These are phyloP conservation scores for Fusarium dlaminii DNA, from an alignment of 2,329 filamentous ascomycete genomes.

Conservation along the genomic window DNA sequence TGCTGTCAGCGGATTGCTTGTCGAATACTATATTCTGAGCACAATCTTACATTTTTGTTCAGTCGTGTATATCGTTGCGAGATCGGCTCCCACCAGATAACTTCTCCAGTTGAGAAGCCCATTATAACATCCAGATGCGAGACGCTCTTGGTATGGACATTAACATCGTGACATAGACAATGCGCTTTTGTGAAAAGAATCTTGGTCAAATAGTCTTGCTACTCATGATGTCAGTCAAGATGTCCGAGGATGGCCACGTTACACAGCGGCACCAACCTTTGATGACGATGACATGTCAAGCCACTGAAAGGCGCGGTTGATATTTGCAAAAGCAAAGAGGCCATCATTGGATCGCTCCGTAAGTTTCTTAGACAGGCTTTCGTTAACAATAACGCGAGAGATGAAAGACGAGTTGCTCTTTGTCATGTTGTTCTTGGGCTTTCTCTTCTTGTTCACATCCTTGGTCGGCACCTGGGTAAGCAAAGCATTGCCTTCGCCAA, in stretches of 20 bases:
- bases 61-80: conserved; percentile 94
- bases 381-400: conserved; percentile 93
- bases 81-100: conserved; percentile 98
- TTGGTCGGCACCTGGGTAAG: conserved; percentile 71
- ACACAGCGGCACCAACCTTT: conserved; percentile 60
- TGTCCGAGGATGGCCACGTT: neutral
- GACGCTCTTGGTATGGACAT: conserved; percentile 79
- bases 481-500: conserved; percentile 86
- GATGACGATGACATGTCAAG: conserved; percentile 82
- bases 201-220: conserved; percentile 92
- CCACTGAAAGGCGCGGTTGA: conserved; percentile 97
- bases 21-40: neutral
- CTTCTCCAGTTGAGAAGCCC: conserved; percentile 95
- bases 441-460: conserved; percentile 82
- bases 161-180: conserved; percentile 93
- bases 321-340: conserved; percentile 91
- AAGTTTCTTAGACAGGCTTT: conserved; percentile 79
- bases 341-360: conserved; percentile 82
- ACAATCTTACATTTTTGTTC: conserved; percentile 83
- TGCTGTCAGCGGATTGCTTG: conserved; percentile 11
- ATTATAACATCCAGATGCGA: conserved; percentile 91
- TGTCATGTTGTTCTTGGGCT: conserved; percentile 97
- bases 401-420: conserved; percentile 99
- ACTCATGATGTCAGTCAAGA: conserved; percentile 42
- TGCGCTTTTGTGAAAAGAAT: conserved; percentile 97